Evolutionary conservation across 1,284 basidiomycete species (phyloP).

Genomic region (Agaricales sp.): DNA sequence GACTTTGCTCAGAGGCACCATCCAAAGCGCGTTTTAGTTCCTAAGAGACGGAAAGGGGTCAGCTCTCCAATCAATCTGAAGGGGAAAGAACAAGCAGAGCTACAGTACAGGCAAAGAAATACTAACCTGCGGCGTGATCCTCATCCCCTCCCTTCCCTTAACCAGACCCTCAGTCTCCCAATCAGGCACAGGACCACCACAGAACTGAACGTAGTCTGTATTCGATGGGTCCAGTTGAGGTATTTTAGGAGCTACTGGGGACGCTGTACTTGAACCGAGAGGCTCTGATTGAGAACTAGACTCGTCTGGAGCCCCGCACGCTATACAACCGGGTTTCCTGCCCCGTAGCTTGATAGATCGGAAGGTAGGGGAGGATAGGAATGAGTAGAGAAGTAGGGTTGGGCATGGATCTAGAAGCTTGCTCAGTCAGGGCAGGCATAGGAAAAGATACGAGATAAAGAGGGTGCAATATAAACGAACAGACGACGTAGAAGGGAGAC

Average conservation of each 20-base stretch:
- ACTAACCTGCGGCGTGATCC: conserved; percentile 23
- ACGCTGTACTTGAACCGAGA: no score
- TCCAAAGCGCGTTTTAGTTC: conserved; percentile 31
- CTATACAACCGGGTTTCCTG: conserved; percentile 49
- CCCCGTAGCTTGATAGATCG: conserved; percentile 73
- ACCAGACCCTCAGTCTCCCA: conserved; percentile 46
- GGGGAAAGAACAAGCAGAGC: no score
- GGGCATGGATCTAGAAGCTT: conserved; percentile 40
- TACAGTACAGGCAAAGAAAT: no score
- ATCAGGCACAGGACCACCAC: conserved; percentile 57
- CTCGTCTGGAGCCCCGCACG: conserved; percentile 44
- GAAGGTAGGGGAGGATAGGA: conserved; percentile 64
- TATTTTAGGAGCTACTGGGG: no score
- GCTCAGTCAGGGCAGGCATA: conserved; percentile 1
- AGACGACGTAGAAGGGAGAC: background rate
- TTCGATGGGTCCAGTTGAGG: background rate
- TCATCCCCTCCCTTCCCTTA: conserved; percentile 19
- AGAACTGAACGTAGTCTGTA: conserved; percentile 71
- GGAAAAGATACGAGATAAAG: conserved; percentile 6
- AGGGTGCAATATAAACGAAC: background rate
- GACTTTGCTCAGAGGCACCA: conserved; percentile 16
- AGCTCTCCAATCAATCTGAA: no score
- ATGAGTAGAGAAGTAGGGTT: conserved; percentile 63
- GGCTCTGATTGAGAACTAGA: conserved; percentile 38
- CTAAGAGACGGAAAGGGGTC: conserved; percentile 17